These are phyloP conservation scores for Xenosphaeropsis pyriputrescens DNA, from an alignment of 2,329 filamentous ascomycete genomes.

Conservation along the genomic window DNA sequence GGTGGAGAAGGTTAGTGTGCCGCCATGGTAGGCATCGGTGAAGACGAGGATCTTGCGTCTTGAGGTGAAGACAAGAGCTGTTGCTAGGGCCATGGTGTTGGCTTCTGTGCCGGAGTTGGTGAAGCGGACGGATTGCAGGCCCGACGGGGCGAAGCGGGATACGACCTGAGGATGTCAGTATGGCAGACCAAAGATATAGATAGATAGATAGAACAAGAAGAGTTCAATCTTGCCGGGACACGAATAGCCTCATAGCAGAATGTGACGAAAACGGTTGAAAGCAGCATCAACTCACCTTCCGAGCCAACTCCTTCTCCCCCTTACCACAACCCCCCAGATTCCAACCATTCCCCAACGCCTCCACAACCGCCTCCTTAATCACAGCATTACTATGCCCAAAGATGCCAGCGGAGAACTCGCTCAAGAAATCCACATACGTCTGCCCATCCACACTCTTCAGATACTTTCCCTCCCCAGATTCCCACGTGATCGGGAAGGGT, in stretches of 20 bases:
- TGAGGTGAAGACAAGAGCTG: conserved; percentile 8
- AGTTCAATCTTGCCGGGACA: no score
- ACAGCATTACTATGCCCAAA: conserved; percentile 48
- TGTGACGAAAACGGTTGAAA: not conserved
- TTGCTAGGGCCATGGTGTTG: conserved; percentile 42
- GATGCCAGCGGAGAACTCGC: conserved; percentile 49
- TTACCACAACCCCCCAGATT: conserved; percentile 36
- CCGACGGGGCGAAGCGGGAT: conserved; percentile 27
- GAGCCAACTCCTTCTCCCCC: conserved; percentile 35
- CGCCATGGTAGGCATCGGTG: conserved; percentile 12
- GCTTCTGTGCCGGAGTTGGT: conserved; percentile 54
- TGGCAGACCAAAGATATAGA: not conserved
- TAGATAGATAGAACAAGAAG: not conserved
- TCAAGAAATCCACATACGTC: conserved; percentile 41
- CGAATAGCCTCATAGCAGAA: no score
- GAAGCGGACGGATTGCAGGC: conserved; percentile 41
- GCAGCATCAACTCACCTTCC: conserved; percentile 11
- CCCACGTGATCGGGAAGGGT: conserved; percentile 12
- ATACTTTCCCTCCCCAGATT: conserved; percentile 6
- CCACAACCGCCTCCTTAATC: conserved; percentile 31
- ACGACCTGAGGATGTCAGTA: conserved; percentile 20
- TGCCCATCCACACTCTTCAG: conserved; percentile 9
- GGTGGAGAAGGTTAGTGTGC: conserved; percentile 24
- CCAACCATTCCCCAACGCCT: conserved; percentile 29
- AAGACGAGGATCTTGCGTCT: conserved; percentile 11